Base-by-base conservation (phyloP, 257 asterid species). In the Ocimum tenuiflorum region DNA sequence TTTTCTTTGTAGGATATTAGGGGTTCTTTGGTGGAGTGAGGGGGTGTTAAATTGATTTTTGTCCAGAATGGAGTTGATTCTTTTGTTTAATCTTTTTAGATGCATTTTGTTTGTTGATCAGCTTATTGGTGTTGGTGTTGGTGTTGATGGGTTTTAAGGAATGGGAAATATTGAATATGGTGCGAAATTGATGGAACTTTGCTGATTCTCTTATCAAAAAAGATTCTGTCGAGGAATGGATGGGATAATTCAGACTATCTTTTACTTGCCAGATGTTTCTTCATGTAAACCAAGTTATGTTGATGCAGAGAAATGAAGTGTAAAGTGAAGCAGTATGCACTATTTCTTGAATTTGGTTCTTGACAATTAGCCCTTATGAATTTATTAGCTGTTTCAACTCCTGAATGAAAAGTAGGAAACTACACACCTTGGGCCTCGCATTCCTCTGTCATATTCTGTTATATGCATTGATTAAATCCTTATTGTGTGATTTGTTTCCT, bases 1-100 rank as follows among this genome's bases (percentile, higher is more conserved):
- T 70, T 63, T 63, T 35, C 29, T 27, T 12, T 57, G 24, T 64
- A 19, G 7, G 54, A 69, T 56, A 33, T 36, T 53, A 4, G n/a
- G n/a, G n/a, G n/a, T n/a, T n/a, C n/a, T 24, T 4, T 24, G 19
- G 1, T 38, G 62, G 29, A 56, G 54, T 61, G 17, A 51, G 29
- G 24, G 53, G 50, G 24, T 41, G n/a, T 22, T 8, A 19, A 50
- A 64, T 6, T 47, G 20, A 61, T 20, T 19, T 38, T 11, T 45
- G 45, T 65, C 20, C 18, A 23, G 62, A 18, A 5, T n/a, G n/a
- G n/a, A n/a, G n/a, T n/a, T n/a, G n/a, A n/a, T n/a, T n/a, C n/a
- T n/a, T n/a, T n/a, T n/a, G n/a, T n/a, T n/a, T n/a, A n/a, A n/a
- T n/a, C n/a, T n/a, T n/a, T n/a, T n/a, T n/a, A n/a, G n/a, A n/a